A percentile compares a stretch with the other conserved stretches of the same genome.
phyloP scores from a whole-genome alignment of 306 rosid genomes.

The Cyclanthera cordifolia region DNA sequence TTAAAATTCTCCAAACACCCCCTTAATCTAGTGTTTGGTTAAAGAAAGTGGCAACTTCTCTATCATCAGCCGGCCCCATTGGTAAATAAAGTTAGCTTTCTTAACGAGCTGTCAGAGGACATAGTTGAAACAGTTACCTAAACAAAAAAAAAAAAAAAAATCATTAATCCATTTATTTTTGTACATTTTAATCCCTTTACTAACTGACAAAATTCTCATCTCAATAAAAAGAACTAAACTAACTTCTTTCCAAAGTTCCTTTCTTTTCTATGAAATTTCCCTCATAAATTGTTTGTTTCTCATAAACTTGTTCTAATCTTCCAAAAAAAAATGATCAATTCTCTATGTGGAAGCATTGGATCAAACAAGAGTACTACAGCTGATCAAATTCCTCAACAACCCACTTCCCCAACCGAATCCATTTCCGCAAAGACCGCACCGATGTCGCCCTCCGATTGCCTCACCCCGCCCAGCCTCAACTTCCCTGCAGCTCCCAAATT shows the following conservation, averaged over 20 bases:
- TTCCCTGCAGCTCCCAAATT: constrained; percentile 49
- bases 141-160: no score
- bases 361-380: constrained; percentile 40
- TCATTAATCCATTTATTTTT: background rate
- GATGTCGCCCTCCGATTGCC: constrained; percentile 22
- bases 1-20: no score
- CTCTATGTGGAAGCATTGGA: constrained; percentile 59
- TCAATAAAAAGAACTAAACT: background rate
- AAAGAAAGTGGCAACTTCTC: no score
- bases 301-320: constrained; percentile 5
- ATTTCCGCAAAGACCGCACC: constrained; percentile 26
- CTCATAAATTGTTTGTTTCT: background rate
- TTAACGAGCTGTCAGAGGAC: no score
- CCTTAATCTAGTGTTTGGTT: no score
- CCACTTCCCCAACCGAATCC: constrained; percentile 35
- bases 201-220: background rate
- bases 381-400: constrained; percentile 37
- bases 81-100: no score
- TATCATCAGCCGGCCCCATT: no score
- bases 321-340: constrained; percentile 44
- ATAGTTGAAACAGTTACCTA: no score
- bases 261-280: constrained; percentile 9
- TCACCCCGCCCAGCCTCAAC: constrained; percentile 56
- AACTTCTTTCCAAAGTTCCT: background rate
- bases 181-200: background rate